Evolutionary conservation across 2,329 filamentous ascomycete genomes (phyloP), one percentile per base, ranked within the genome.

Genomic region (Xylariaceae sp.): DNA sequence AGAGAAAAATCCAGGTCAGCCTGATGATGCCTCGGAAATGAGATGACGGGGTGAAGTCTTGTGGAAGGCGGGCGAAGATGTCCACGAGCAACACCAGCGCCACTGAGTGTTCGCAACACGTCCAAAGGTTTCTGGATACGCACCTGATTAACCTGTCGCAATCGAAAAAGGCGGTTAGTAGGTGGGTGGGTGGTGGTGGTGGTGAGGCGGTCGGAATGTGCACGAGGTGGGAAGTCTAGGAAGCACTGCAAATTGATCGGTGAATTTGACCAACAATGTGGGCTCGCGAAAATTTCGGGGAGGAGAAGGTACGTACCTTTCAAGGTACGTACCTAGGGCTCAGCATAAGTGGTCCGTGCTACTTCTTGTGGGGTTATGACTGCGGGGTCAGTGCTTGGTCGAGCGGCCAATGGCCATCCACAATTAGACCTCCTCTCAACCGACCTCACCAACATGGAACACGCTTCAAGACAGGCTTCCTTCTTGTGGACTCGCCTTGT

Each of bases 281-380:
- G 43, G 49, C 48, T 53, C 49, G 50, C 45, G 23, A 51, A 41
- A 53, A 48, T 45, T 48, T 53, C 50, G 49, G 49, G 24, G 39
- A 39, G 31, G 21, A 24, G 37, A 25, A 13, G 31, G 44, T 44
- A 48, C 41, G 30, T 39, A 26, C 22, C n/a, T n/a, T n/a, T n/a
- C n/a, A n/a, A n/a, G n/a, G n/a, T n/a, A n/a, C n/a, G n/a, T 32
- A 34, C 26, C 23, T 31, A 44, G 42, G 42, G 39, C 34, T 44
- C 39, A 19, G 25, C 6, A 6, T 21, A 7, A 18, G 8, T 35
- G 35, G 40, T 14, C 30, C 16, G 27, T 39, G 40, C 37, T 12
- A 27, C 15, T 29, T 27, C 15, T 11, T 23, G 13, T 19, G 28
- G 14, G 12, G 22, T 32, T 14, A 14, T 16, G 7, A 23, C 21